A percentile compares a stretch with the other conserved stretches of the same genome.
Conservation (phyloP, 129 eudicot species). For the Artemisia argyi region DNA sequence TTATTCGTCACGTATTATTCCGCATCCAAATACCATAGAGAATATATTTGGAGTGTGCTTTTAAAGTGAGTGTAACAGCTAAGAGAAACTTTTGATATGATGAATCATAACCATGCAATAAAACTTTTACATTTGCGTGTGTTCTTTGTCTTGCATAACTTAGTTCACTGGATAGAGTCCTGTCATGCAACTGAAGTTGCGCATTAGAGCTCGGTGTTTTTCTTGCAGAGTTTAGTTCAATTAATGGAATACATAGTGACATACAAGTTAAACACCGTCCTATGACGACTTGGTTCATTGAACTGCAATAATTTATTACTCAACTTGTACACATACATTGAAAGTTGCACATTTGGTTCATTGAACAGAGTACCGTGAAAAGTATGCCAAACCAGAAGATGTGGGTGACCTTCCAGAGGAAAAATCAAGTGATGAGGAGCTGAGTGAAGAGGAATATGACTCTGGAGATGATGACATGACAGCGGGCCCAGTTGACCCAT, state of each 20-base stretch:
- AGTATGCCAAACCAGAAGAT: conserved; percentile 87
- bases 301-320: conserved; percentile 29
- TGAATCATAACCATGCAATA: too few species aligned
- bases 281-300: not conserved
- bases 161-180: not conserved
- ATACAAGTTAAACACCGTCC: conserved; percentile 7
- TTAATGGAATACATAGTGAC: not conserved
- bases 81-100: not conserved
- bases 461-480: conserved; percentile 81
- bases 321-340: conserved; percentile 3
- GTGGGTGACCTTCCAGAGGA: conserved; percentile 78
- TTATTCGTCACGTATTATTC: too few species aligned
- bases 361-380: conserved; percentile 73
- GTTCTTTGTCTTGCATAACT: not conserved
- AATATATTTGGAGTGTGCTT: not conserved
- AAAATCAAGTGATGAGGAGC: conserved; percentile 76
- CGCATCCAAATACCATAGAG: too few species aligned
- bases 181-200: not conserved
- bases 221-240: not conserved
- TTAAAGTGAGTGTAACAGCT: not conserved
- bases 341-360: conserved; percentile 10
- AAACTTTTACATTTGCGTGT: not conserved
- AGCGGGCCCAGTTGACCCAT: conserved; percentile 85
- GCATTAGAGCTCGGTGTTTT: not conserved
- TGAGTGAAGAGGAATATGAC: conserved; percentile 72